Evolutionary conservation across 1,139 yeast genomes (phyloP), one percentile per base, ranked within the genome.

Genomic region (Blastobotrys malaysiensis): DNA sequence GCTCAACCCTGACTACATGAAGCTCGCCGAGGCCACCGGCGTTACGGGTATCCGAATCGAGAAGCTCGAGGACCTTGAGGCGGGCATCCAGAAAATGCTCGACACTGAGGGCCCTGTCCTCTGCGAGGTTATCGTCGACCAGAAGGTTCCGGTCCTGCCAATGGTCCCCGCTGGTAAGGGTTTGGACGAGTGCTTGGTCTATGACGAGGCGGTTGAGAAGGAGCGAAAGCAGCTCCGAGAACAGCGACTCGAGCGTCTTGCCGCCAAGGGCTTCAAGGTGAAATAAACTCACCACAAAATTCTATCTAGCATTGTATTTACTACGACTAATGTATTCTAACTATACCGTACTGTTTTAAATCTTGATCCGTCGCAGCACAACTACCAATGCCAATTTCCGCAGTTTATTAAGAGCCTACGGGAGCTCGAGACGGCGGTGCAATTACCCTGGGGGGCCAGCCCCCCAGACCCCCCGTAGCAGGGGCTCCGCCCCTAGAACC

Each of bases 81-180:
- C 74, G 5, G 85, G 84, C 51, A 77, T 93, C 55, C 78, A 84
- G 69, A 83, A 85, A 69, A 86, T 90, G 79, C 76, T 93, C 60
- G 88, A 81, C 58, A 74, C 77, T 53, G 79, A 80, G 45, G 95
- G 96, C 21, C 98, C 99, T 19, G 88, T 91, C 51, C 79, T 93
- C 68, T 74, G 91, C 68, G 99, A 93, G 76, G 98, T 90, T 52
- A 68, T 84, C 58, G 95, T 90, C 45, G 98, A 91, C 74, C 86
- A 86, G 81, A 93, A 93, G 79, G 97, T 93, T 51, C 98, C 98
- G 49, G 98, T 95, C 59, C 80, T 93, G 71, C 99, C 99, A 56
- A 91, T 93, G 96, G 99, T 93, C 53, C 97, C 99, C 54, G 96
- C 84, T 57, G 99, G 99, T 65, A 88, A 87, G 73, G 97, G 88